phyloP scores from a whole-genome alignment of 495 filamentous ascomycete genomes.

The Lichina pygmaea region DNA sequence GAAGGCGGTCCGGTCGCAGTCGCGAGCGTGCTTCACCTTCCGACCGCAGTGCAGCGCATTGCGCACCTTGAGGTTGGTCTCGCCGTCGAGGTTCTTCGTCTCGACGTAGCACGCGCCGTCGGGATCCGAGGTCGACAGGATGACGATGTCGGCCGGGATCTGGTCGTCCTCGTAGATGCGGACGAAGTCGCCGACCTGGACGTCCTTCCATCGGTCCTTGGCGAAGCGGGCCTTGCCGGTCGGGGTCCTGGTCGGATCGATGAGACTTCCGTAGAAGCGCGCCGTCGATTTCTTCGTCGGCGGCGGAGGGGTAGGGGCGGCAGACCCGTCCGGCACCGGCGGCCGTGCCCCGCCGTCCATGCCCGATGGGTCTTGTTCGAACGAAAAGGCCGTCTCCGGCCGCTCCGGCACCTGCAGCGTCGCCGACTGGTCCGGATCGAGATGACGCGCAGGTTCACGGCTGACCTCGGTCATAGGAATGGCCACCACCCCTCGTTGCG shows the following conservation, averaged over 20 bases:
- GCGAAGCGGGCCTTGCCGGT: constrained; percentile 54
- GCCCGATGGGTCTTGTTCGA: constrained; percentile 1
- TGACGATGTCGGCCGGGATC: constrained; percentile 81
- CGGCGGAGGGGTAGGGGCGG: neutral
- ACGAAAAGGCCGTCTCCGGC: neutral
- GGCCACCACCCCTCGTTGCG: constrained; percentile 12
- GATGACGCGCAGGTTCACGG: neutral
- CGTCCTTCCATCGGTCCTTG: constrained; percentile 80
- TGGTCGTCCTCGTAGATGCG: constrained; percentile 91
- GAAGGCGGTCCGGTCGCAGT: constrained; percentile 78
- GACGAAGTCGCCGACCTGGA: constrained; percentile 90
- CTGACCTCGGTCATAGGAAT: constrained; percentile 88
- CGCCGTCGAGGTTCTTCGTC: constrained; percentile 93
- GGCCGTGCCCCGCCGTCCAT: neutral
- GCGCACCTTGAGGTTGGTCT: constrained; percentile 92
- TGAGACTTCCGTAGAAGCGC: constrained; percentile 32
- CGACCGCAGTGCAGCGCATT: constrained; percentile 71
- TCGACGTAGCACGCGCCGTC: constrained; percentile 95
- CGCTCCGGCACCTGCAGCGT: constrained; percentile 6
- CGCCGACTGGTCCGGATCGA: constrained; percentile 14
- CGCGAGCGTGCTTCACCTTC: constrained; percentile 60
- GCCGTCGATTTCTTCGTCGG: neutral
- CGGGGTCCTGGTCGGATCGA: constrained; percentile 29
- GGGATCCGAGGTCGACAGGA: constrained; percentile 82
- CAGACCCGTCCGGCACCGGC: neutral